Conservation (phyloP, 2,329 filamentous ascomycete genomes). For the Fusarium chuoi region DNA sequence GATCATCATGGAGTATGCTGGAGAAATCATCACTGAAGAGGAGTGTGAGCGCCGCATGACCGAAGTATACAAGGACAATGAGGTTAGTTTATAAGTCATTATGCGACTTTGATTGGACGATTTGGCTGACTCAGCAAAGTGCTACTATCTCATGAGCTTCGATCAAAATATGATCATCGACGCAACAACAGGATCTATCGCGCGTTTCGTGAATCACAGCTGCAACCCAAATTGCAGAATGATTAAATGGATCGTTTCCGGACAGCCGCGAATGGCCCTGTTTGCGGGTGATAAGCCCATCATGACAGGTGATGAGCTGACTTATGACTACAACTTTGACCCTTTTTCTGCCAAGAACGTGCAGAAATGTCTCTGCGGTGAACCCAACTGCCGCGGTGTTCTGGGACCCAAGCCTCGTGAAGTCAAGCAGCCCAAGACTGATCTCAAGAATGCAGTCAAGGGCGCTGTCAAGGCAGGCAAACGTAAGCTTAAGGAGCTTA, state of each 20-base stretch:
- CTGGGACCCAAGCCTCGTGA: conserved; percentile 71
- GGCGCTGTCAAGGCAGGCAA: conserved; percentile 61
- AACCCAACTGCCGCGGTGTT: conserved; percentile 71
- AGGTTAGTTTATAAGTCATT: conserved; percentile 65
- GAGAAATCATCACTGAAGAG: conserved; percentile 94
- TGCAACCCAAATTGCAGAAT: conserved; percentile 97
- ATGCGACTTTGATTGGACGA: neutral
- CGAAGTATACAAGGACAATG: conserved; percentile 91
- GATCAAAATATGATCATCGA: conserved; percentile 99
- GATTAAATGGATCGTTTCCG: conserved; percentile 96
- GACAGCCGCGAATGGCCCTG: conserved; percentile 94
- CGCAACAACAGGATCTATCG: conserved; percentile 93
- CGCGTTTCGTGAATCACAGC: conserved; percentile 97
- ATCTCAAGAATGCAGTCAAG: conserved; percentile 53
- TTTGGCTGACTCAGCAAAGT: conserved; percentile 66
- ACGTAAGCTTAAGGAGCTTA: conserved; percentile 65
- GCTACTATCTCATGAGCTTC: conserved; percentile 98
- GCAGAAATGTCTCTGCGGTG: conserved; percentile 72
- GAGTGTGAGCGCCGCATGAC: conserved; percentile 96
- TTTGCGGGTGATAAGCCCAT: conserved; percentile 92
- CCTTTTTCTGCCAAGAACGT: conserved; percentile 76
- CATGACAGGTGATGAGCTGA: conserved; percentile 94
- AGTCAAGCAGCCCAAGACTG: conserved; percentile 61
- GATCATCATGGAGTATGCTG: conserved; percentile 98
- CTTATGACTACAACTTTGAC: conserved; percentile 87